phyloP scores from a whole-genome alignment of 2,329 filamentous ascomycete species.

The Pseudocercospora pini-densiflorae region DNA sequence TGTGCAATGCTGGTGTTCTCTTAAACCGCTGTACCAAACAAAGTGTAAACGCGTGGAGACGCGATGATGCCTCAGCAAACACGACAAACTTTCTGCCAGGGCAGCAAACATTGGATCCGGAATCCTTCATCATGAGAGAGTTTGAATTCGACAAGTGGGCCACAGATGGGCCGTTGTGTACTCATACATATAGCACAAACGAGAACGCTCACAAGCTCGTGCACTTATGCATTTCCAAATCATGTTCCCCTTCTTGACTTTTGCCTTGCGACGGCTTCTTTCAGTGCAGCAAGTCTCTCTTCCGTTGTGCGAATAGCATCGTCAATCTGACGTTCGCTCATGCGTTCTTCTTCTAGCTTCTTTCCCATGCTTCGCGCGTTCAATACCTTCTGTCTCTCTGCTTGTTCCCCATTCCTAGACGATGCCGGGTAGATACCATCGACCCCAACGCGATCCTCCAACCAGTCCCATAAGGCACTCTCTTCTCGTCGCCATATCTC shows the following conservation, averaged over 20 bases:
- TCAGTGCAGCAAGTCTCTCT: slow-evolving; percentile 77
- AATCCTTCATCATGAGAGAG: background rate
- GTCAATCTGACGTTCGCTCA: slow-evolving; percentile 83
- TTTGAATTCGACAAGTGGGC: background rate
- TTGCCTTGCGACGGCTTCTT: slow-evolving; percentile 70
- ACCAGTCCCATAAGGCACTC: slow-evolving; percentile 88
- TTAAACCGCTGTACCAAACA: too few species aligned
- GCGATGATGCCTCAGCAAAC: background rate
- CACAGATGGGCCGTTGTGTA: background rate
- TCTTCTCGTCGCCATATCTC: slow-evolving; percentile 91
- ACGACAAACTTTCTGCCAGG: background rate
- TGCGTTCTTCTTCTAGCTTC: slow-evolving; percentile 58
- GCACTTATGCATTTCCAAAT: slow-evolving; percentile 14
- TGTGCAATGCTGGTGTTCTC: too few species aligned
- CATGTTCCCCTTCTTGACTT: slow-evolving; percentile 38
- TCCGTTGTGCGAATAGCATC: slow-evolving; percentile 85
- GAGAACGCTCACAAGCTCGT: slow-evolving; percentile 32
- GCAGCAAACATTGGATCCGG: background rate
- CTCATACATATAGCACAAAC: slow-evolving; percentile 17
- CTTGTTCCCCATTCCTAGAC: slow-evolving; percentile 20
- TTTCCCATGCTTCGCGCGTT: slow-evolving; percentile 32
- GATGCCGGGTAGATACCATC: slow-evolving; percentile 52
- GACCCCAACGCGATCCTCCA: slow-evolving; percentile 82
- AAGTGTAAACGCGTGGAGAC: too few species aligned
- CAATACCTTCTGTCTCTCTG: slow-evolving; percentile 35